Percentiles rank a stretch among this genome's conserved stretches.
Evolutionary conservation across 495 filamentous ascomycete genomes (phyloP).

Genomic region (Darksidea phi): DNA sequence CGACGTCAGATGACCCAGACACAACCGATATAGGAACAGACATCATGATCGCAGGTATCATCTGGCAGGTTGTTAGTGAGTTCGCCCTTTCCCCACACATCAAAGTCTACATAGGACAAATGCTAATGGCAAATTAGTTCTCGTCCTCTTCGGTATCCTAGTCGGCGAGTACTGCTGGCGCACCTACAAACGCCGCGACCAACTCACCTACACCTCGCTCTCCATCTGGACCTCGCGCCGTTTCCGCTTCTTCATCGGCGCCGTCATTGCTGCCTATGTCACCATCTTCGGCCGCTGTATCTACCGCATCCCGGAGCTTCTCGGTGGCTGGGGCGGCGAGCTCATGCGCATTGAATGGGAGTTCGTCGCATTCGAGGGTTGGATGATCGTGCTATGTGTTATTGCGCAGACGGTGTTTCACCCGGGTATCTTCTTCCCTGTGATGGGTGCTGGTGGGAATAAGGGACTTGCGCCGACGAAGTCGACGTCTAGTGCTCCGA

Average conservation of each 20-base stretch:
- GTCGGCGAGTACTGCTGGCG: slow-evolving; percentile 26
- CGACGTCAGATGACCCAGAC: slow-evolving; percentile 41
- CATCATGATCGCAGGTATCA: slow-evolving; percentile 68
- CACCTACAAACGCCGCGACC: slow-evolving; percentile 2
- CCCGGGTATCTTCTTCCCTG: slow-evolving; percentile 50
- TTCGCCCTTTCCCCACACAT: slow-evolving; percentile 23
- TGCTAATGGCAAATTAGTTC: neutral
- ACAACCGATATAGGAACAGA: slow-evolving; percentile 49
- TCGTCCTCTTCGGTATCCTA: slow-evolving; percentile 10
- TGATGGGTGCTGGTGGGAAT: too few species aligned
- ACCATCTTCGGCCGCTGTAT: slow-evolving; percentile 66
- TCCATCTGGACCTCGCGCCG: slow-evolving; percentile 13
- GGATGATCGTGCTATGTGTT: slow-evolving; percentile 52
- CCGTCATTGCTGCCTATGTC: slow-evolving; percentile 56
- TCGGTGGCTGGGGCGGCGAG: slow-evolving; percentile 64
- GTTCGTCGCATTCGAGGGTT: slow-evolving; percentile 61
- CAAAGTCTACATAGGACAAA: neutral
- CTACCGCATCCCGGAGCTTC: slow-evolving; percentile 66
- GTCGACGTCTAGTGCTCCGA: too few species aligned
- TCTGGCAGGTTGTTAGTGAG: slow-evolving; percentile 58
- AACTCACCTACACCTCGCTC: neutral
- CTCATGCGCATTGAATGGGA: slow-evolving; percentile 66
- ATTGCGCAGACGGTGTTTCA: slow-evolving; percentile 52
- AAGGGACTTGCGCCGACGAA: too few species aligned
- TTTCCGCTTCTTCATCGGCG: slow-evolving; percentile 48